Conservation (phyloP, 2,329 filamentous ascomycete species). For the Microsporum canis region DNA sequence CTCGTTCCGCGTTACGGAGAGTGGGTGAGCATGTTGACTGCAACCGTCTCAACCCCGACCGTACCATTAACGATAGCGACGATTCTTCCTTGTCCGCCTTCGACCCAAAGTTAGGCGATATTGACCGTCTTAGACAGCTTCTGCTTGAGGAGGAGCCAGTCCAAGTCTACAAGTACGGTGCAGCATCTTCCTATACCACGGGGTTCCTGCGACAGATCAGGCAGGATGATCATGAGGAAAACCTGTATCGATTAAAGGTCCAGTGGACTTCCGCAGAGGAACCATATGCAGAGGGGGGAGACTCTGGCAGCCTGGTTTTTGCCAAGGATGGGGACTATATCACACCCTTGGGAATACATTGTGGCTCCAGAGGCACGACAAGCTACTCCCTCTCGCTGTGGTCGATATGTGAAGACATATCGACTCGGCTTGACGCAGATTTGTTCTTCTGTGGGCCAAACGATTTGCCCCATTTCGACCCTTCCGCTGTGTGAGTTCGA, state of each 20-base stretch:
- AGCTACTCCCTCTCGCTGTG: not conserved
- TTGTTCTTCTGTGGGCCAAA: not conserved
- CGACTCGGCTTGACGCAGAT: not conserved
- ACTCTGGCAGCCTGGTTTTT: not conserved
- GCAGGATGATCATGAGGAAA: not conserved
- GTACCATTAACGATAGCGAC: not conserved
- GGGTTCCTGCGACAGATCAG: not conserved
- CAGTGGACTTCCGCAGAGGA: not conserved
- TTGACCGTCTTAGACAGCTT: not conserved
- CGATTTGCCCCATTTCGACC: not conserved
- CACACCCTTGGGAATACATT: not conserved
- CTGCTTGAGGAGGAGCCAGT: not conserved
- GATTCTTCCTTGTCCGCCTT: not conserved
- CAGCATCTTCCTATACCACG: not conserved
- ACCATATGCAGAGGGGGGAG: not conserved
- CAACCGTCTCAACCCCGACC: not conserved
- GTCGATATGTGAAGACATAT: not conserved
- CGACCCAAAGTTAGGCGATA: not conserved
- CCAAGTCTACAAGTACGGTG: not conserved
- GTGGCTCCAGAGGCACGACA: not conserved
- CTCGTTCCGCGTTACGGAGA: not conserved
- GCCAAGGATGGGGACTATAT: not conserved
- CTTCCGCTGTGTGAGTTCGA: no score
- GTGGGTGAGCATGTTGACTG: not conserved
- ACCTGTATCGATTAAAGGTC: not conserved